phyloP scores from a whole-genome alignment of 768 basidiomycete genomes.

The Pisolithus microcarpus region DNA sequence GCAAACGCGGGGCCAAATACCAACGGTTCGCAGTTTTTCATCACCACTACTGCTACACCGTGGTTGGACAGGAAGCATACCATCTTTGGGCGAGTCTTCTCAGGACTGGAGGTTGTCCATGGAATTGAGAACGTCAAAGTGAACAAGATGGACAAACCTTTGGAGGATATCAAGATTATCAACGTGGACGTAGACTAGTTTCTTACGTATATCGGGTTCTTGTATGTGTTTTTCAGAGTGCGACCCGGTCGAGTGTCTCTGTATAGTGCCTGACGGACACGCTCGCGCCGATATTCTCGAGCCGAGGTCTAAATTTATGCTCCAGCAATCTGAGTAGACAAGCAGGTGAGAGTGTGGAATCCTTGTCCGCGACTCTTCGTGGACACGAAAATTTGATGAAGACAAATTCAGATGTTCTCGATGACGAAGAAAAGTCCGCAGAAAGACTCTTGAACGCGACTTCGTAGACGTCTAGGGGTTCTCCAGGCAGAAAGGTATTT shows the following conservation, averaged over 20 bases:
- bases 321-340: conserved; percentile 26
- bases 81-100: conserved; percentile 84
- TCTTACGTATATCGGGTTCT: neutral
- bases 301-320: conserved; percentile 28
- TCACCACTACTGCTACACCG: conserved; percentile 89
- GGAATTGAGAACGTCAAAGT: conserved; percentile 87
- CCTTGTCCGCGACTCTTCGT: conserved; percentile 11
- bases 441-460: conserved; percentile 7
- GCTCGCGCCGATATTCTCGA: conserved; percentile 18
- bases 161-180: conserved; percentile 88
- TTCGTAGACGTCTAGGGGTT: conserved; percentile 47
- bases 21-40: conserved; percentile 97
- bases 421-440: neutral
- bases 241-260: conserved; percentile 41
- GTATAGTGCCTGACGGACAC: conserved; percentile 25
- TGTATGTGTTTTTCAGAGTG: conserved; percentile 25
- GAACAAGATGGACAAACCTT: conserved; percentile 81
- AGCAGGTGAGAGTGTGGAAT: conserved; percentile 11
- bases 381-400: conserved; percentile 58
- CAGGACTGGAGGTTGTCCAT: conserved; percentile 86
- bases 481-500: conserved; percentile 37
- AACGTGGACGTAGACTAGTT: conserved; percentile 66
- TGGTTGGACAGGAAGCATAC: conserved; percentile 92
- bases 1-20: conserved; percentile 86
- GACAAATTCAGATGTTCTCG: conserved; percentile 21